A percentile compares a stretch with the other conserved stretches of the same genome.
Conservation (phyloP, 2,329 filamentous ascomycete species). For the Beauveria sp. region DNA sequence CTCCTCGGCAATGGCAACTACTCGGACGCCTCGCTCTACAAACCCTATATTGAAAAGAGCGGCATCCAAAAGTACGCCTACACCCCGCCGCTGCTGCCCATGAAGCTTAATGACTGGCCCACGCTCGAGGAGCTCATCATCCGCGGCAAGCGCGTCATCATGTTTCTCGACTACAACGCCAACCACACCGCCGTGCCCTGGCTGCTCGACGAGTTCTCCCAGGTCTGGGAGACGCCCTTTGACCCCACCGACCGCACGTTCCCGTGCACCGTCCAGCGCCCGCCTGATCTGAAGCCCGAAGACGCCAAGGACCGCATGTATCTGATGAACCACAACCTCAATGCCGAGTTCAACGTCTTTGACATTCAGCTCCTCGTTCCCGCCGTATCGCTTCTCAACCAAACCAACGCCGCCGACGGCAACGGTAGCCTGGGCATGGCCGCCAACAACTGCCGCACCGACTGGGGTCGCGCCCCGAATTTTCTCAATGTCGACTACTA, state of each 20-base stretch:
- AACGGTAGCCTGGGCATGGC: conserved; percentile 58
- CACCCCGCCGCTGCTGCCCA: conserved; percentile 60
- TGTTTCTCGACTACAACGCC: conserved; percentile 81
- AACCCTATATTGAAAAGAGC: conserved; percentile 58
- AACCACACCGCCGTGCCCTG: conserved; percentile 74
- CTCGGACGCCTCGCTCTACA: conserved; percentile 56
- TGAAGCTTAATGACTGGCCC: conserved; percentile 73
- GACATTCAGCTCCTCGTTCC: conserved; percentile 61
- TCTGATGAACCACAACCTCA: conserved; percentile 86
- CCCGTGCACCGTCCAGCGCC: conserved; percentile 71
- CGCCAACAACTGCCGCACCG: conserved; percentile 50
- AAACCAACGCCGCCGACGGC: conserved; percentile 61
- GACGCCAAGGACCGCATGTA: conserved; percentile 61
- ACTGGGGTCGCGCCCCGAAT: conserved; percentile 65
- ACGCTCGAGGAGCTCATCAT: conserved; percentile 72
- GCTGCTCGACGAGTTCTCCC: conserved; percentile 78
- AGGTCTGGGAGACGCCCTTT: conserved; percentile 89
- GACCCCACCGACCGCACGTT: conserved; percentile 58
- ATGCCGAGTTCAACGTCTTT: conserved; percentile 64
- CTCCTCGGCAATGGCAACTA: conserved; percentile 79
- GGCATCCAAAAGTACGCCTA: conserved; percentile 70
- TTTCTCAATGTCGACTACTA: conserved; percentile 83
- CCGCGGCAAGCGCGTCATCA: conserved; percentile 59
- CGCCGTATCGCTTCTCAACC: conserved; percentile 59
- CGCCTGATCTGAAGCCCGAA: conserved; percentile 51